Evolutionary conservation across 768 basidiomycete species (phyloP).

Genomic region (Cubamyces lactineus): DNA sequence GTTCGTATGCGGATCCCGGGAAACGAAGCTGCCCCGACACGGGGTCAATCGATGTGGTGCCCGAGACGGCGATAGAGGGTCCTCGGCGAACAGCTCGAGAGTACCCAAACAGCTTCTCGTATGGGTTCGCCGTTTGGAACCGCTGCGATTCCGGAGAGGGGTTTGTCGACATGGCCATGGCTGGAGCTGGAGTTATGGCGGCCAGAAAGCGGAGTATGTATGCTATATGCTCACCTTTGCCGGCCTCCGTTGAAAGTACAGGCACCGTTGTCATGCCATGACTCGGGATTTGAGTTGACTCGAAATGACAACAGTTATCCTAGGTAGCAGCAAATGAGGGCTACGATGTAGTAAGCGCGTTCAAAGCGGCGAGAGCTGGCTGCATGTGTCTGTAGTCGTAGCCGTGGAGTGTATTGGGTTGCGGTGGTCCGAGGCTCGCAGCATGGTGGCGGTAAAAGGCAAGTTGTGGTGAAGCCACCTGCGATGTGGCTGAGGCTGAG

Average conservation of each 20-base stretch:
- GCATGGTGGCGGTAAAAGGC: conserved; percentile 10
- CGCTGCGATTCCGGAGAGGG: background rate
- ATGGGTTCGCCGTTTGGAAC: conserved; percentile 50
- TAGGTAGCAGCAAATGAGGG: background rate
- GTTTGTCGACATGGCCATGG: conserved; percentile 1
- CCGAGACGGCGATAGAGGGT: conserved; percentile 55
- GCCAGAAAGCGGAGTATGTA: background rate
- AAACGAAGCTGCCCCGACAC: conserved; percentile 43
- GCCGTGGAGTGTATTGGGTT: background rate
- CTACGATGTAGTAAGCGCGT: background rate
- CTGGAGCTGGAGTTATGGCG: background rate
- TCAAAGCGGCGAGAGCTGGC: background rate
- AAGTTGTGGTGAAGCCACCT: background rate
- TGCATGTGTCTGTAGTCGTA: background rate
- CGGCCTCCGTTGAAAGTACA: background rate
- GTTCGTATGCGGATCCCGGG: conserved; percentile 49
- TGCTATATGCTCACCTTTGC: background rate
- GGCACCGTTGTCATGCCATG: background rate
- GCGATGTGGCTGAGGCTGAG: background rate
- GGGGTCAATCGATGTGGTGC: conserved; percentile 53
- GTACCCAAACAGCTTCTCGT: conserved; percentile 54
- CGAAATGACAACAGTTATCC: background rate
- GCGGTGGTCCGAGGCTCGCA: too few species aligned
- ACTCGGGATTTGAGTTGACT: conserved; percentile 6
- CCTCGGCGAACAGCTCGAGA: conserved; percentile 56